Evolutionary conservation across 148 eudicot genomes (phyloP).

Genomic region (Nyssa sinensis): DNA sequence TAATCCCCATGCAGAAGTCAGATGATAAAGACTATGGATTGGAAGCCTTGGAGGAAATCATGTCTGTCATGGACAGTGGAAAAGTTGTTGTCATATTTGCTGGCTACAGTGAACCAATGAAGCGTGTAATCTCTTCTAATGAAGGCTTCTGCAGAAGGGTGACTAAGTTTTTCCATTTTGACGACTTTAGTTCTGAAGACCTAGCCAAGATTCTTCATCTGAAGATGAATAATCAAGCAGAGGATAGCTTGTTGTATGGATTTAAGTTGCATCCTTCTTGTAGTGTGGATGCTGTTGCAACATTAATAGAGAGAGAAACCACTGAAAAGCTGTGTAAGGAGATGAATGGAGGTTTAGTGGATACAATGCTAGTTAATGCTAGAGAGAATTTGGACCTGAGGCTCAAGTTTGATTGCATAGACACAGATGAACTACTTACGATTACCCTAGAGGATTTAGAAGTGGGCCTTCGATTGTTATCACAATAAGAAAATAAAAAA

Average conservation of each 20-base stretch:
- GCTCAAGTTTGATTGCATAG: slow-evolving; percentile 82
- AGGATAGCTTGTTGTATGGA: slow-evolving; percentile 70
- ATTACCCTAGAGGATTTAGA: slow-evolving; percentile 80
- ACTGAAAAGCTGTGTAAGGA: slow-evolving; percentile 71
- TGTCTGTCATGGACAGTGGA: slow-evolving; percentile 97
- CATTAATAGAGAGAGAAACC: slow-evolving; percentile 72
- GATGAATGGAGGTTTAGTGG: slow-evolving; percentile 94
- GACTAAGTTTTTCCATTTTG: slow-evolving; percentile 88
- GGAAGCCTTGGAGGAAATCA: slow-evolving; percentile 97
- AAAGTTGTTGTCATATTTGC: slow-evolving; percentile 95
- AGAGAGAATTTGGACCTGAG: slow-evolving; percentile 89
- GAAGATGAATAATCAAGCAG: slow-evolving; percentile 69
- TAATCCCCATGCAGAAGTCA: slow-evolving; percentile 92
- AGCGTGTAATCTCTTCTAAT: slow-evolving; percentile 85
- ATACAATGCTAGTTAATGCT: slow-evolving; percentile 87
- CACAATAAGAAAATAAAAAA: slow-evolving; percentile 28
- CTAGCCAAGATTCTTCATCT: slow-evolving; percentile 72
- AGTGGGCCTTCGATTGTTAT: slow-evolving; percentile 58
- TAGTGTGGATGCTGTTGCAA: slow-evolving; percentile 57
- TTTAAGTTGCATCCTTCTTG: slow-evolving; percentile 76
- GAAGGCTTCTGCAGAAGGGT: slow-evolving; percentile 98
- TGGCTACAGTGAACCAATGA: slow-evolving; percentile 97
- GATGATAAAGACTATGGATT: slow-evolving; percentile 97
- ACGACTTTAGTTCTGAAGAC: slow-evolving; percentile 67
- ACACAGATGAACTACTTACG: slow-evolving; percentile 71